Conservation (phyloP, 768 basidiomycete genomes). For the Tulasnella sp. region DNA sequence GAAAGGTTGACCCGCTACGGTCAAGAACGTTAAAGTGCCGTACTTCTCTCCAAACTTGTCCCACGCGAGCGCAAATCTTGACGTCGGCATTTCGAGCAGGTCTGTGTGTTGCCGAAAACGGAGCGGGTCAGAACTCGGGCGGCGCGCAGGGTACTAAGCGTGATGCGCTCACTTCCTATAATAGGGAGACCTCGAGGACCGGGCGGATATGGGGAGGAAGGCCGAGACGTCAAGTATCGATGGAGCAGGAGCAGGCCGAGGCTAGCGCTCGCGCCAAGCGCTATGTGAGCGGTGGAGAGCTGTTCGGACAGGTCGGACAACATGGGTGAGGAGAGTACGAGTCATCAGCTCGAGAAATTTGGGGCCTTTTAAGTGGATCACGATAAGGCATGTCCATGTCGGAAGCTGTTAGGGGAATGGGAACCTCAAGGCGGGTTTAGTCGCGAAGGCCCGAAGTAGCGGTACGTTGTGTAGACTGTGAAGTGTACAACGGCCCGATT, state of each 20-base stretch:
- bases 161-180: not conserved
- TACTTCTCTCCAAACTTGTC: constrained; percentile 26
- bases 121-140: not conserved
- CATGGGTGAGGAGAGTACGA: not conserved
- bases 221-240: not conserved
- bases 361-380: too few species aligned
- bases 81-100: constrained; percentile 38
- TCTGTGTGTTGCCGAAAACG: not conserved
- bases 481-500: too few species aligned
- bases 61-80: not conserved
- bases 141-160: too few species aligned
- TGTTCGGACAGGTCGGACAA: not conserved
- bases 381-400: too few species aligned
- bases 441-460: too few species aligned
- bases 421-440: too few species aligned
- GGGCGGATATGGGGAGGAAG: not conserved
- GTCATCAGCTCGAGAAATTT: too few species aligned
- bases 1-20: constrained; percentile 25
- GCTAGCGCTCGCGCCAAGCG: not conserved
- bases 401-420: too few species aligned
- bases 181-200: not conserved
- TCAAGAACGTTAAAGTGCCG: constrained; percentile 24
- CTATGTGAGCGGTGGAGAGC: not conserved
- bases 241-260: not conserved
- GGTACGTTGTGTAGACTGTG: too few species aligned